Base-by-base conservation (phyloP, 2,329 filamentous ascomycete species). In the Rhexocercosporidium sp. region DNA sequence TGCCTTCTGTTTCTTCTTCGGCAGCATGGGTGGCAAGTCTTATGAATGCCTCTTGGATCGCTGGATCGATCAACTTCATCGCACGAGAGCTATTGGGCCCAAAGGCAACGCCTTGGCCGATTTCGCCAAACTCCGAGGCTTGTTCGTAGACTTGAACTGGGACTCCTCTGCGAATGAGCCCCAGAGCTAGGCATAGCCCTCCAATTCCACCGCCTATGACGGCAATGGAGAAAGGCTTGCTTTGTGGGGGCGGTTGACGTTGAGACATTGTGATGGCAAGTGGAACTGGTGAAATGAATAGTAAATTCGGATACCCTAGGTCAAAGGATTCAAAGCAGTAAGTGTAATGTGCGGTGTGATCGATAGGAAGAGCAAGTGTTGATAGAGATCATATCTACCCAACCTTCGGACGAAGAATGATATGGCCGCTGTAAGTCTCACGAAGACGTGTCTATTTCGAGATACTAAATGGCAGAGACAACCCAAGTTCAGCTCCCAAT, bases 61-160 rank as follows among this genome's bases (percentile, higher is more conserved):
- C 53, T 16, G 68, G 70, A 14, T 61, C 59, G 5, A 60, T 22
- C 57, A 60, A 20, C 14, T 27, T 51, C 69, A 73, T 71, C 3
- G 70, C 71, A 22, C 65, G 62, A 4, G 66, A 31, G 12, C 66
- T 61, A 60, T 74, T 74, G 16, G 69, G 66, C 0, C 70, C 69
- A 39, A 74, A 74, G 11, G 67, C 66, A 3, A 74, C 65, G 1
- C 72, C 72, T 1, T 69, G 71, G 12, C 71, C 70, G 31, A 73
- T 69, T 59, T 73, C 70, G 25, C 66, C 62, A 31, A 74, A 74
- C 4, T 65, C 69, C 18, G 70, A 47, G 3, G 68, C 66, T 14
- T 69, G 59, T 59, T 74, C 72, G 56, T 73, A 74, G 18, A 74
- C 65, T n/a, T 60, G 68, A 14, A 65, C 59, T 25, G 54, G 69